These are phyloP conservation scores for Conticribra weissflogii DNA, from an alignment of 108 stramenopile genomes.

Conservation along the genomic window DNA sequence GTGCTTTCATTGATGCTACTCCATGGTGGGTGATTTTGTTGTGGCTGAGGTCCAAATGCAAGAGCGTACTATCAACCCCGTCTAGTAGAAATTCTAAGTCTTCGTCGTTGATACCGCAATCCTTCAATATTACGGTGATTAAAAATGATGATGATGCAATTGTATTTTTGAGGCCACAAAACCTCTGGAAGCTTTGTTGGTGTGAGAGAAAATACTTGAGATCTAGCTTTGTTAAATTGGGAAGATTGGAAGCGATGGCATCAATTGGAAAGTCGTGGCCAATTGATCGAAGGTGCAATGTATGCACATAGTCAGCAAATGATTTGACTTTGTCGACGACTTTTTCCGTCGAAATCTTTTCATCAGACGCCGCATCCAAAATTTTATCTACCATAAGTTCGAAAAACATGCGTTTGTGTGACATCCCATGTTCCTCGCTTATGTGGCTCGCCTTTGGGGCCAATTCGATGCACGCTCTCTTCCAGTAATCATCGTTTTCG, in stretches of 20 bases:
- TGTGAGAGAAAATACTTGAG: not conserved
- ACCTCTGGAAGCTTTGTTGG: not conserved
- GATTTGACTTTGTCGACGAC: not conserved
- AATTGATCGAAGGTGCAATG: not conserved
- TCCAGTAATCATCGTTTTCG: not conserved
- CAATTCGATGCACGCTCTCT: not conserved
- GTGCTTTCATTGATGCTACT: not conserved
- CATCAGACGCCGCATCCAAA: not conserved
- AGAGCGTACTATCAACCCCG: not conserved
- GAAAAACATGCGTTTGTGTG: conserved; percentile 19
- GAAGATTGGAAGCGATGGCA: not conserved
- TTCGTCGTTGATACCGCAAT: conserved; percentile 1
- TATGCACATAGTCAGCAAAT: conserved; percentile 16
- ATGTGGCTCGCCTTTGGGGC: not conserved
- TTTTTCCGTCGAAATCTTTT: not conserved
- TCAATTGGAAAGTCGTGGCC: conserved; percentile 11
- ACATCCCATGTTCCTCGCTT: conserved; percentile 6
- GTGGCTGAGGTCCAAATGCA: conserved; percentile 17
- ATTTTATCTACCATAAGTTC: not conserved
- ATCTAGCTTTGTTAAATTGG: conserved; percentile 7
- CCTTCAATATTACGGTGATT: conserved; percentile 8
- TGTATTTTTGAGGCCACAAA: not conserved
- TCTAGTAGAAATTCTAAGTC: not conserved
- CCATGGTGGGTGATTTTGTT: conserved; percentile 13
- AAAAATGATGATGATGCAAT: not conserved